These are phyloP conservation scores for Gymnopilus junonius DNA, from an alignment of 768 basidiomycete species.

Conservation along the genomic window DNA sequence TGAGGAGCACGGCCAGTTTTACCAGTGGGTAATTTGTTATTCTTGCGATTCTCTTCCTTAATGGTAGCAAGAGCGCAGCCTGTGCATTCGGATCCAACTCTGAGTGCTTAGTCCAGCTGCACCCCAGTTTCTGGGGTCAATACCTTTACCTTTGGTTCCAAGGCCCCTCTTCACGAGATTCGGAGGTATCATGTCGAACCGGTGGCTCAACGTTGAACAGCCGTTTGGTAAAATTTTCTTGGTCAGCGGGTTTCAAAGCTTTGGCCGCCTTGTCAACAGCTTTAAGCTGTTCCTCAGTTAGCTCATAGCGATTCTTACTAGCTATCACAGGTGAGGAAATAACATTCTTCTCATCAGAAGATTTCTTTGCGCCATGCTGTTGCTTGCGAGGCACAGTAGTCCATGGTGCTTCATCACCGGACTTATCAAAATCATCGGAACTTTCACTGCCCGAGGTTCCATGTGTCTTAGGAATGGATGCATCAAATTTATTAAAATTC, in stretches of 20 bases:
- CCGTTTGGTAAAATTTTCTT: neutral
- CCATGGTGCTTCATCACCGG: neutral
- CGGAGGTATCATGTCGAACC: neutral
- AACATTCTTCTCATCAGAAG: neutral
- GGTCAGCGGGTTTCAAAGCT: neutral
- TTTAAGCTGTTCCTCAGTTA: neutral
- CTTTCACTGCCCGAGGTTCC: neutral
- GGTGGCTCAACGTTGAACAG: conserved; percentile 6
- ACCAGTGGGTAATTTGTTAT: neutral
- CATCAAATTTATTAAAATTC: neutral
- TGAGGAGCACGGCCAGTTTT: neutral
- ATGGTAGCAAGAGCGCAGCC: conserved; percentile 2
- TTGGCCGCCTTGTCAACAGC: neutral
- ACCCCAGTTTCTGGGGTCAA: conserved; percentile 30
- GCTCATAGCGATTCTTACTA: neutral
- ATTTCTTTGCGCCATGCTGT: neutral
- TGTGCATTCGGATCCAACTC: conserved; percentile 23
- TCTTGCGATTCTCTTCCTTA: neutral
- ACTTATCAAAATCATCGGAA: neutral
- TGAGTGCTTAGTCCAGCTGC: conserved; percentile 6
- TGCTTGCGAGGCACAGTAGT: neutral
- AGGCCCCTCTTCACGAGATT: conserved; percentile 5
- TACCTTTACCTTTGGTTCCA: conserved; percentile 25
- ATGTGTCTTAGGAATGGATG: neutral
- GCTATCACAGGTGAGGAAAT: neutral